phyloP scores from a whole-genome alignment of 805 yeast genomes.

The Candida railenensis region DNA sequence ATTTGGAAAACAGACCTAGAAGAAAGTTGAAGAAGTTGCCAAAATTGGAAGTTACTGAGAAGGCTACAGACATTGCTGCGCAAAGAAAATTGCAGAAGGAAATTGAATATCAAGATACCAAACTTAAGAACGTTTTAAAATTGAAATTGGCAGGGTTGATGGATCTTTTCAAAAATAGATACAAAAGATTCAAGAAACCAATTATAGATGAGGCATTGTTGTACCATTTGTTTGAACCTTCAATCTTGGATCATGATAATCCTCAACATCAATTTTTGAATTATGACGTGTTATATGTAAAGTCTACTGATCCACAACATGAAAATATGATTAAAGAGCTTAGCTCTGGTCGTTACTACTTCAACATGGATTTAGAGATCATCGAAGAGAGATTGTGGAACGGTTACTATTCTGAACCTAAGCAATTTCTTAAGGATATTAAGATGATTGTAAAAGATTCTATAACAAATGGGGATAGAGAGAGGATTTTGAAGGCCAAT shows the following conservation, averaged over 20 bases:
- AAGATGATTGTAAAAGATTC: constrained; percentile 83
- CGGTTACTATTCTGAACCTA: constrained; percentile 91
- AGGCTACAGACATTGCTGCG: constrained; percentile 31
- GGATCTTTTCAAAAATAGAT: constrained; percentile 85
- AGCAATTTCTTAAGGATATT: constrained; percentile 81
- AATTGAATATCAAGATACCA: constrained; percentile 67
- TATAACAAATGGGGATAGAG: constrained; percentile 73
- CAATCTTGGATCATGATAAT: constrained; percentile 27
- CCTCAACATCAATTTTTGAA: constrained; percentile 22
- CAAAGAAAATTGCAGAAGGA: constrained; percentile 47
- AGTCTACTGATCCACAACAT: constrained; percentile 41
- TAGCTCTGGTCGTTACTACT: constrained; percentile 66
- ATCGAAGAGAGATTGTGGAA: constrained; percentile 96
- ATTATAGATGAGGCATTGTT: constrained; percentile 74
- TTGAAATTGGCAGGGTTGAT: constrained; percentile 82
- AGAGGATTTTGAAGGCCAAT: constrained; percentile 74
- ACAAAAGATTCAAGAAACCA: constrained; percentile 89
- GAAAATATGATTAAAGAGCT: constrained; percentile 81
- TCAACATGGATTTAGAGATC: constrained; percentile 90
- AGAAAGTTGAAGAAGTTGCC: constrained; percentile 42
- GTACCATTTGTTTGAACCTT: constrained; percentile 74
- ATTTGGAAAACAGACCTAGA: constrained; percentile 55
- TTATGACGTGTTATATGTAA: constrained; percentile 43
- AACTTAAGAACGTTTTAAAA: constrained; percentile 79
- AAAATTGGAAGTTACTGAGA: constrained; percentile 8